Conservation (phyloP, 495 filamentous ascomycete species). For the Monascus purpureus region DNA sequence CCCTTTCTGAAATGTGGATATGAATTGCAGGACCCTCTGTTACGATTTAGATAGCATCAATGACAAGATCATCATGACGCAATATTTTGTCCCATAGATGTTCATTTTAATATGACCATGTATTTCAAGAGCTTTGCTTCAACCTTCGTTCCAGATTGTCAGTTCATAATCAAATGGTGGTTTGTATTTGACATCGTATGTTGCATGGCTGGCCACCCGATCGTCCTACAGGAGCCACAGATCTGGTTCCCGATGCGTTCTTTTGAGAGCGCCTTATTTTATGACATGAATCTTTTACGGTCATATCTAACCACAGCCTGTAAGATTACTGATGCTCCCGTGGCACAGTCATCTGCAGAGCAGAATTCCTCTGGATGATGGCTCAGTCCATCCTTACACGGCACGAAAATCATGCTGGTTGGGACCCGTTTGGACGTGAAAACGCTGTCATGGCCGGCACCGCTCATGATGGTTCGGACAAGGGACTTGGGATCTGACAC, state of each 20-base stretch:
- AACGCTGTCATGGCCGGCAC: slow-evolving; percentile 51
- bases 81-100: no score
- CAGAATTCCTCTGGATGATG: slow-evolving; percentile 53
- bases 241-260: not conserved
- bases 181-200: no score
- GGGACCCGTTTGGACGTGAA: slow-evolving; percentile 46
- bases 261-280: not conserved
- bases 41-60: slow-evolving; percentile 21
- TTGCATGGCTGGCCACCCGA: no score
- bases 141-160: no score
- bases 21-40: slow-evolving; percentile 13
- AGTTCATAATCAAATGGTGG: no score
- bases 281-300: slow-evolving; percentile 22
- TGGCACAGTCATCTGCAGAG: slow-evolving; percentile 46
- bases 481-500: slow-evolving; percentile 25
- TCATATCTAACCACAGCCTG: slow-evolving; percentile 49
- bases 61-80: slow-evolving; percentile 20
- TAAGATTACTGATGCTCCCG: slow-evolving; percentile 47
- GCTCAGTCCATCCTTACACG: slow-evolving; percentile 48
- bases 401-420: slow-evolving; percentile 56
- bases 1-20: slow-evolving; percentile 16
- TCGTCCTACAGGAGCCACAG: not conserved
- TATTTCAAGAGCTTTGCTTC: no score
- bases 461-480: slow-evolving; percentile 37
- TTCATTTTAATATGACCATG: no score